Evolutionary conservation across 208 protist genomes (phyloP).

Genomic region (Acanthamoeba pearcei): DNA sequence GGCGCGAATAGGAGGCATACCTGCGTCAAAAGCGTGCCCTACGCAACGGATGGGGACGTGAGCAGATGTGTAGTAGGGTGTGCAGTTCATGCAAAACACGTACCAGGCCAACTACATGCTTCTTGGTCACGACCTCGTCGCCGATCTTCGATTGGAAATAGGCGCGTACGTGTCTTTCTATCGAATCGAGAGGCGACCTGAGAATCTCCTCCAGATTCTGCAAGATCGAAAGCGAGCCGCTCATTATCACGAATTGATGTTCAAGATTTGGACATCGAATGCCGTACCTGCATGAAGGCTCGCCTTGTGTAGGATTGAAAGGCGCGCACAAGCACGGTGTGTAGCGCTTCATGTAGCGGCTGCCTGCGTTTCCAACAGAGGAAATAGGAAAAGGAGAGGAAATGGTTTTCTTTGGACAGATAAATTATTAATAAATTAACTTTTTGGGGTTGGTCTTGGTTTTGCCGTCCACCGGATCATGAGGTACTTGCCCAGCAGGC

Average conservation of each 20-base stretch:
- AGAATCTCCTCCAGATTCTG: not conserved
- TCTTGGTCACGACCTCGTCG: not conserved
- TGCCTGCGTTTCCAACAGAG: not conserved
- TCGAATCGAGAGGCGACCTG: not conserved
- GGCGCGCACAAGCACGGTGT: not conserved
- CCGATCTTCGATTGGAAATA: not conserved
- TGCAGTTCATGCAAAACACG: not conserved
- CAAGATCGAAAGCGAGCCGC: not conserved
- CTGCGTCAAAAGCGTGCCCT: not conserved
- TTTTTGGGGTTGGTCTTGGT: not conserved
- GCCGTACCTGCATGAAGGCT: too few relatives aligned
- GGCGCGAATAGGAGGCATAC: not conserved
- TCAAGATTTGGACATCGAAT: too few relatives aligned
- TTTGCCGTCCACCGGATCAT: conserved; percentile 16
- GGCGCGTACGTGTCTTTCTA: not conserved
- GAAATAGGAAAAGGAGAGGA: not conserved
- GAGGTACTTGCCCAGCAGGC: conserved; percentile 32
- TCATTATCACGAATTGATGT: too few relatives aligned
- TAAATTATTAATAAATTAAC: too few relatives aligned
- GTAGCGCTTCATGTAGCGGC: not conserved
- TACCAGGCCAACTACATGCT: conserved; percentile 22
- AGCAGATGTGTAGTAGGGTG: not conserved
- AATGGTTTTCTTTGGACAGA: too few relatives aligned
- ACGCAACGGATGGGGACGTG: not conserved
- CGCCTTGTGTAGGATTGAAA: not conserved